Percentiles rank a stretch among this genome's conserved stretches.
Evolutionary conservation across 2,329 filamentous ascomycete species (phyloP).

Genomic region (Aspergillus fumigatus): DNA sequence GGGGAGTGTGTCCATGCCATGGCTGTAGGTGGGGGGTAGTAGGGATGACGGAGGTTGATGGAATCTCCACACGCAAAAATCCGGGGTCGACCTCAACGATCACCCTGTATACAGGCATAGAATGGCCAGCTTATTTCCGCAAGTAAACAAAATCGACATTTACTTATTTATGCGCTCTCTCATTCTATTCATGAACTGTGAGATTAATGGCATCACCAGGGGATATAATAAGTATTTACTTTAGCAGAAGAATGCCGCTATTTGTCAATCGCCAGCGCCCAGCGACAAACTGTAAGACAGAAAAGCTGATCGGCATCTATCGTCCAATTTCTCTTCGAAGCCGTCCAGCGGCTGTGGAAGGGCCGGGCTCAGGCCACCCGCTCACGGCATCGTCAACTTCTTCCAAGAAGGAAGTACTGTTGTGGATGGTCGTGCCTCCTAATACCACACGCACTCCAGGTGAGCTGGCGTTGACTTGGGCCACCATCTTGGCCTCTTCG

Average conservation of each 20-base stretch:
- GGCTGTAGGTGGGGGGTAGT: neutral
- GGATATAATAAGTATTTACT: neutral
- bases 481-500: slow-evolving; percentile 93
- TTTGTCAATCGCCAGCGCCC: slow-evolving; percentile 7
- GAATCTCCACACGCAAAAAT: slow-evolving; percentile 22
- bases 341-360: slow-evolving; percentile 58
- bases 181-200: neutral
- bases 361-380: slow-evolving; percentile 71
- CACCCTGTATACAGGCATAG: neutral
- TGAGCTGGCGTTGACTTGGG: slow-evolving; percentile 86
- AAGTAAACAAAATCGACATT: neutral
- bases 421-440: slow-evolving; percentile 83
- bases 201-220: neutral
- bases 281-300: slow-evolving; percentile 1
- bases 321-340: slow-evolving; percentile 58
- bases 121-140: neutral
- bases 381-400: slow-evolving; percentile 86
- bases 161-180: neutral
- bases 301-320: slow-evolving; percentile 21
- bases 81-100: slow-evolving; percentile 9
- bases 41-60: slow-evolving; percentile 1
- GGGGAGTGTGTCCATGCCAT: slow-evolving; percentile 1
- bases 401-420: slow-evolving; percentile 80
- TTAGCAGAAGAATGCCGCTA: neutral
- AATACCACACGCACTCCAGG: slow-evolving; percentile 86